These are phyloP conservation scores for Ceratocystis albifundus DNA, from an alignment of 2,329 filamentous ascomycete genomes.

Conservation along the genomic window DNA sequence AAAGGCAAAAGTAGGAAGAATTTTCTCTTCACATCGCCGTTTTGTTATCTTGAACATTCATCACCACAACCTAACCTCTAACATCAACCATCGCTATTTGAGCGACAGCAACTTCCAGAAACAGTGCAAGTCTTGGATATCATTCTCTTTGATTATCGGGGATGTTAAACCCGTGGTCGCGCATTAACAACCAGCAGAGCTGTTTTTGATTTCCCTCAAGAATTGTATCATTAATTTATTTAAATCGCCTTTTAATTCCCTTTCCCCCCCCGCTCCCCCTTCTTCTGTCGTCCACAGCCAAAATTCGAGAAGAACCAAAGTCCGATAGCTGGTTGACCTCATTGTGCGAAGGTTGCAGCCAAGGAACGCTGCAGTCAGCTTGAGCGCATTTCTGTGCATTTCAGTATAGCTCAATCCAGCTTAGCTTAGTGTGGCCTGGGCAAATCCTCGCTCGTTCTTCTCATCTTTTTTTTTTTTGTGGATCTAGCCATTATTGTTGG, in stretches of 20 bases:
- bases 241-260: neutral
- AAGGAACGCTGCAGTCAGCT: no score
- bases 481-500: neutral
- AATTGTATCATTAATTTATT: neutral
- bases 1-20: slow-evolving; percentile 4
- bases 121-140: neutral
- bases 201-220: neutral
- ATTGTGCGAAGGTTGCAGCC: no score
- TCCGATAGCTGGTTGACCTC: neutral
- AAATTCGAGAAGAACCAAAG: neutral
- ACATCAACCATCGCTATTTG: no score
- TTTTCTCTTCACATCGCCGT: slow-evolving; percentile 5
- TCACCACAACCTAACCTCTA: neutral
- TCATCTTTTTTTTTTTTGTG: neutral
- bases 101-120: no score
- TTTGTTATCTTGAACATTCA: neutral
- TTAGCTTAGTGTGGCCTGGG: neutral
- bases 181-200: neutral
- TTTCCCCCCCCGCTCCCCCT: no score
- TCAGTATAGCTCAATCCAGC: neutral
- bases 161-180: neutral
- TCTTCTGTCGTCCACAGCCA: neutral
- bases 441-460: neutral
- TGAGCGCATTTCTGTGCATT: neutral
- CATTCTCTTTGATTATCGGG: neutral